Evolutionary conservation across 345 rosid species (phyloP).

Genomic region (Salix suchowensis): DNA sequence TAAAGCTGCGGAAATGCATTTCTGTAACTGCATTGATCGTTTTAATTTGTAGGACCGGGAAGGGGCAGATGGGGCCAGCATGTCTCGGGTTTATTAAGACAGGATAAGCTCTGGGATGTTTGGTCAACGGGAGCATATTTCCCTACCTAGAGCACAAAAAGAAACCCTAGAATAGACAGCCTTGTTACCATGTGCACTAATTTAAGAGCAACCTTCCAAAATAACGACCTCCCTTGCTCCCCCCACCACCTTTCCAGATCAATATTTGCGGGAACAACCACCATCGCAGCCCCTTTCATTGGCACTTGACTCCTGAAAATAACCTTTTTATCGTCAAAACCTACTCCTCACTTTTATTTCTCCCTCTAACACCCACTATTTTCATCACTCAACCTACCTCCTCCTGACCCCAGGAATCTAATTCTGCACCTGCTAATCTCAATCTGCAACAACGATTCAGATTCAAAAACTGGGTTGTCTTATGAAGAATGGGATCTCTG

Average conservation of each 20-base stretch:
- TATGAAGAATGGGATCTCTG: too few relatives aligned
- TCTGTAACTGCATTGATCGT: background rate
- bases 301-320: background rate
- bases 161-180: constrained; percentile 53
- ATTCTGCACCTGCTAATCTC: too few relatives aligned
- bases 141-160: constrained; percentile 53
- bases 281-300: background rate
- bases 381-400: background rate
- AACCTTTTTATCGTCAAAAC: too few relatives aligned
- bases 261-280: constrained; percentile 37
- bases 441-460: too few relatives aligned
- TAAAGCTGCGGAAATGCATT: background rate
- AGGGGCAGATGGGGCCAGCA: constrained; percentile 48
- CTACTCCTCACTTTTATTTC: background rate
- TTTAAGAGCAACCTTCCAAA: constrained; percentile 75
- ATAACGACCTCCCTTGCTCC: constrained; percentile 32
- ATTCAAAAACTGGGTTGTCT: too few relatives aligned
- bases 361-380: background rate
- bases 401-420: too few relatives aligned
- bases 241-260: constrained; percentile 19
- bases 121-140: constrained; percentile 52
- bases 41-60: constrained; percentile 26
- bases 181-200: constrained; percentile 81
- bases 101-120: constrained; percentile 48
- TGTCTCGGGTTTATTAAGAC: constrained; percentile 70